Evolutionary conservation across 2,329 filamentous ascomycete genomes (phyloP).

Genomic region (Dendryphion nanum): DNA sequence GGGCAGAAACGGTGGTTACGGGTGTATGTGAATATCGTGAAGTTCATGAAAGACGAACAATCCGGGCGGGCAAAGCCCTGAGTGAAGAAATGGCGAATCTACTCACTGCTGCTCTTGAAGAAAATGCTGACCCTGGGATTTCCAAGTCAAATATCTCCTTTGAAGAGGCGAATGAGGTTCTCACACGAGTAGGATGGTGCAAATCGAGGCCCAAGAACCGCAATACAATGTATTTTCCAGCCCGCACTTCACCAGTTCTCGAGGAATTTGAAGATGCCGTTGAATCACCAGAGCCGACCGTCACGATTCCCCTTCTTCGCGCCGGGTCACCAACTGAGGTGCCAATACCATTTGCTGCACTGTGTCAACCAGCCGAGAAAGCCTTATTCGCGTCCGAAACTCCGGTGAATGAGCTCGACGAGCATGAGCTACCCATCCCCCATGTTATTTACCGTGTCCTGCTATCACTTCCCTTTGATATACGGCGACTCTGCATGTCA

Average conservation of each 20-base stretch:
- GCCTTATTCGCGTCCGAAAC: conserved; percentile 65
- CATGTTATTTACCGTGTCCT: conserved; percentile 74
- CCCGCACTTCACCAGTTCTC: conserved; percentile 38
- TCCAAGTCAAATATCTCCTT: conserved; percentile 50
- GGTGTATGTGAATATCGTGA: conserved; percentile 90
- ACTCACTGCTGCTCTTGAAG: conserved; percentile 50
- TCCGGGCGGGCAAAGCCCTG: conserved; percentile 72
- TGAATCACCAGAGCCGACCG: conserved; percentile 29
- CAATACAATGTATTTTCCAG: conserved; percentile 31
- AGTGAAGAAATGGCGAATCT: conserved; percentile 67
- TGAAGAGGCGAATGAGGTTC: conserved; percentile 77
- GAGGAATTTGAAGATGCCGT: conserved; percentile 44
- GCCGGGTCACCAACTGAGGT: conserved; percentile 50
- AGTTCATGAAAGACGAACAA: conserved; percentile 66
- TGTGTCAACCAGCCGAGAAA: conserved; percentile 73
- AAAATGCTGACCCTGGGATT: conserved; percentile 21
- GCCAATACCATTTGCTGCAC: conserved; percentile 64
- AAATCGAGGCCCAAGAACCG: conserved; percentile 29
- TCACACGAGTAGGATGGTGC: conserved; percentile 78
- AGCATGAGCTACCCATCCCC: conserved; percentile 80
- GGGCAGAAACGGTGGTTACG: conserved; percentile 84
- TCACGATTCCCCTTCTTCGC: conserved; percentile 34
- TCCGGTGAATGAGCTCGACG: conserved; percentile 66
- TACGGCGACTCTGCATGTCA: conserved; percentile 81
- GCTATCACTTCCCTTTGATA: conserved; percentile 74